Evolutionary conservation across 2,329 filamentous ascomycete genomes (phyloP), one percentile per base, ranked within the genome.

Genomic region (Teratosphaeria pseudoeucalypti): DNA sequence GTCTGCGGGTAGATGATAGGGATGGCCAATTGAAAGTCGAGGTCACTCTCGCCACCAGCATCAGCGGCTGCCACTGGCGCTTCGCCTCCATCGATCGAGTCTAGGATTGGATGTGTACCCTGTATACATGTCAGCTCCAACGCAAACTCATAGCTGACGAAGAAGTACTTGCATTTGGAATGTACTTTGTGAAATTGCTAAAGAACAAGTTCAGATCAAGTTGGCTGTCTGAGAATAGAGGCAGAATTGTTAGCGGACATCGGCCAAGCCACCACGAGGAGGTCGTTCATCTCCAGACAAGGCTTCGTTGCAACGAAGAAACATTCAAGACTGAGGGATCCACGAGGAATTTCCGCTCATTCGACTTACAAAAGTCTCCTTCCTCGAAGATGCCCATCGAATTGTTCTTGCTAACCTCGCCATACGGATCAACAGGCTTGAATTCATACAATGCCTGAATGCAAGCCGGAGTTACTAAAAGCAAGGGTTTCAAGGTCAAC

Each of bases 1-100:
- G 74, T 74, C 64, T 82, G 79, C 1, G 80, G 80, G 67, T 76
- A 81, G 64, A 82, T 77, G 58, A 82, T 71, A 0, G 79, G 77
- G 59, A 78, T 78, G 1, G 76, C 78, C 67, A 68, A 60, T 74
- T 80, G 69, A 58, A 81, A 79, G 65, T 82, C 80, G 12, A 82
- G 74, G 49, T 78, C 75, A 2, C 76, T 71, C 60, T 81, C 78
- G 11, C 70, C 54, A 11, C 61, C 61, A 32, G 62, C 60, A 2
- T 75, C 74, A 1, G 61, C 58, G 73, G 71, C 55, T 69, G 58
- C 53, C 10, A 57, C 57, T 2, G 64, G 61, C 27, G 61, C 61
- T 3, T 67, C 70, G 54, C 63, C 62, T 7, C 67, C 63, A 26
- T 62, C 63, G 32, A 60, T 58, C 27, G 56, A 57, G 23, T 64